Conservation (phyloP, 2,329 filamentous ascomycete species). For the Colletotrichum tofieldiae region DNA sequence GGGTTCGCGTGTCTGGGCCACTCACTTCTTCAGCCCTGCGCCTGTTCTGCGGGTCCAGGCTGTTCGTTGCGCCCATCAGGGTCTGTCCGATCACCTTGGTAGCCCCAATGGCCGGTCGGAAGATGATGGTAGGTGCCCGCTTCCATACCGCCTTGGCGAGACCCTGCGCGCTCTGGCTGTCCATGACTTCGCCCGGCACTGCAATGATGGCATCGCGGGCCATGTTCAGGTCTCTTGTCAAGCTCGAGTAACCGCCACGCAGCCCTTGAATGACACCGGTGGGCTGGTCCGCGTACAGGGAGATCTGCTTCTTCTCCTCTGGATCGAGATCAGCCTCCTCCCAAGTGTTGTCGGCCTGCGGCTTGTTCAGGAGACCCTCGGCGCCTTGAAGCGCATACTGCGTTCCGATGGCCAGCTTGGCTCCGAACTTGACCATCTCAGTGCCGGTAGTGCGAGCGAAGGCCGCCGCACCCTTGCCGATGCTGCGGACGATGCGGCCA, state of each 20-base stretch:
- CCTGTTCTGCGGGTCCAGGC: constrained; percentile 86
- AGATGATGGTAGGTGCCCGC: constrained; percentile 92
- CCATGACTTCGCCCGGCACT: constrained; percentile 91
- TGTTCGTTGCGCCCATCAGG: constrained; percentile 92
- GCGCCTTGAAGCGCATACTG: constrained; percentile 93
- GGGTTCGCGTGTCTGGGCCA: constrained; percentile 48
- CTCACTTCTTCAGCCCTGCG: constrained; percentile 91
- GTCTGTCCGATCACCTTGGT: constrained; percentile 92
- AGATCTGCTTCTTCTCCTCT: constrained; percentile 84
- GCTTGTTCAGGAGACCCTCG: constrained; percentile 79
- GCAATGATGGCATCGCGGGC: constrained; percentile 94
- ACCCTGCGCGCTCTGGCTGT: constrained; percentile 85
- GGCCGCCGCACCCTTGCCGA: constrained; percentile 89
- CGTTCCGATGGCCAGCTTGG: constrained; percentile 94
- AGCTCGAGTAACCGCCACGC: constrained; percentile 83
- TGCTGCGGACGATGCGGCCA: constrained; percentile 90
- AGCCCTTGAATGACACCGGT: constrained; percentile 90
- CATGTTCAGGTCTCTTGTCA: constrained; percentile 89
- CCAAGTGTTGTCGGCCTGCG: constrained; percentile 58
- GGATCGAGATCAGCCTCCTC: constrained; percentile 76
- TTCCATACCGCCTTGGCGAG: constrained; percentile 84
- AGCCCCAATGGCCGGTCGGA: constrained; percentile 91
- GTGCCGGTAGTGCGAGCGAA: constrained; percentile 96
- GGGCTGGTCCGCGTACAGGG: constrained; percentile 94
- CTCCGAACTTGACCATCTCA: constrained; percentile 93